A percentile compares a stretch with the other conserved stretches of the same genome.
phyloP scores from a whole-genome alignment of 2,329 filamentous ascomycete species.

The Epichloe sibirici region DNA sequence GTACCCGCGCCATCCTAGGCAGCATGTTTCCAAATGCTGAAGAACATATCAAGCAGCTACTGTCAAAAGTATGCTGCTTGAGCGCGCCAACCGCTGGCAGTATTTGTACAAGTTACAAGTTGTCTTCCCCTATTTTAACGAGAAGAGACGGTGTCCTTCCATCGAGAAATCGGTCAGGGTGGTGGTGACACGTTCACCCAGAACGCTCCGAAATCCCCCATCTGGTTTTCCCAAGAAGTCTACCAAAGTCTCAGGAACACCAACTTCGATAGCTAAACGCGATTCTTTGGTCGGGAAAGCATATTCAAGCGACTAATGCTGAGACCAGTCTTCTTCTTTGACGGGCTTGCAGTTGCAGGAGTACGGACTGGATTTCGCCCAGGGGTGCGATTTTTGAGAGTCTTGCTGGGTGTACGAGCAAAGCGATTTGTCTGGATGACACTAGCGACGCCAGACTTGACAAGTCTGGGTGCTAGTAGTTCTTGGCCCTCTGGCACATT shows the following conservation, averaged over 20 bases:
- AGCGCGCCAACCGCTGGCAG: background rate
- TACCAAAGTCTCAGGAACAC: background rate
- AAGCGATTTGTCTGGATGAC: conserved; percentile 24
- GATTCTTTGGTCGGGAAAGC: conserved; percentile 47
- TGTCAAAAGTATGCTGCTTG: background rate
- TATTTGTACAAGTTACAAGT: conserved; percentile 6
- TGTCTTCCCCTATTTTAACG: background rate
- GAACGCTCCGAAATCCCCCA: background rate
- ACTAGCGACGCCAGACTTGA: conserved; percentile 21
- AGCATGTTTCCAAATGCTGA: background rate
- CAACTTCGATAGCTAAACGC: conserved; percentile 24
- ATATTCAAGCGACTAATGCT: conserved; percentile 49
- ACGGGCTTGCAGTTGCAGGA: conserved; percentile 27
- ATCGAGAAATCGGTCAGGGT: background rate
- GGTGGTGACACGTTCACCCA: background rate
- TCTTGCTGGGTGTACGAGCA: conserved; percentile 15
- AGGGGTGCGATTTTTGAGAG: conserved; percentile 8
- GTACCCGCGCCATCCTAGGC: background rate
- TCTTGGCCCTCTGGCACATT: conserved; percentile 38
- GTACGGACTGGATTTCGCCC: conserved; percentile 11
- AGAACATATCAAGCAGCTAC: background rate
- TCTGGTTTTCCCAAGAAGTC: background rate
- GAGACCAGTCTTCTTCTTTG: conserved; percentile 40
- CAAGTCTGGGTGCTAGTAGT: conserved; percentile 36
- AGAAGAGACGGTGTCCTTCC: background rate